Base-by-base conservation (phyloP, 306 rosid genomes). In the Castanea sativa region DNA sequence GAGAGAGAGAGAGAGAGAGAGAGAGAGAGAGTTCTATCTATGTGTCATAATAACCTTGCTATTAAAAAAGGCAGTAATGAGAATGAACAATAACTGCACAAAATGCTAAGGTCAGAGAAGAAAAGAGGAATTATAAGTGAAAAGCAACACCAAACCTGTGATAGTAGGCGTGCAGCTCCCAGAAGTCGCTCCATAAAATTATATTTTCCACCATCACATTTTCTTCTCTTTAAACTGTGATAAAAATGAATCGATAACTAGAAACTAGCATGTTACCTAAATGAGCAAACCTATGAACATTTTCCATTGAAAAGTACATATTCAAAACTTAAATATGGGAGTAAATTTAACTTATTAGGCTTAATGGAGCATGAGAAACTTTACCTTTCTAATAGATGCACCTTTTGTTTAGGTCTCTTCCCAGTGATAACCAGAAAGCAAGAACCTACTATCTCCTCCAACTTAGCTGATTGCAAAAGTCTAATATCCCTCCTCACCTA, bases 401-500 rank as follows among this genome's bases (percentile, higher is more conserved):
- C 76, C 80, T 89, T 95, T 83, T 92, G 96, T 74, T 89, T 91
- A 14, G 98, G 94, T 74, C 83, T 91, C 76, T 89, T 92, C 72
- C 88, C 98, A 20, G 79, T 80, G 73, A 92, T 84, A 85, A 88
- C 91, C 51, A 56, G 78, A 64, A 95, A 86, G 89, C 94, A 91
- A 30, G 92, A 89, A 69, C 76, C 81, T 68, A 92, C 77, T 83
- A 92, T 80, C 79, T 95, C 96, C 73, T 89, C 92, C 87, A 91
- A 79, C 78, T 90, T 93, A 69, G 85, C 71, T 19, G 85, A 87
- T 71, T 82, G 88, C 45, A 95, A 71, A 79, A 91, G 93, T 75
- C 83, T 89, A 38, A 91, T 76, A 87, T 92, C 92, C 82, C 99
- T 92, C 81, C 88, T 90, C 61, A 92, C 95, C 99, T 95, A 76